Evolutionary conservation across 306 rosid genomes (phyloP).

Genomic region (Cucurbita argyrosperma): DNA sequence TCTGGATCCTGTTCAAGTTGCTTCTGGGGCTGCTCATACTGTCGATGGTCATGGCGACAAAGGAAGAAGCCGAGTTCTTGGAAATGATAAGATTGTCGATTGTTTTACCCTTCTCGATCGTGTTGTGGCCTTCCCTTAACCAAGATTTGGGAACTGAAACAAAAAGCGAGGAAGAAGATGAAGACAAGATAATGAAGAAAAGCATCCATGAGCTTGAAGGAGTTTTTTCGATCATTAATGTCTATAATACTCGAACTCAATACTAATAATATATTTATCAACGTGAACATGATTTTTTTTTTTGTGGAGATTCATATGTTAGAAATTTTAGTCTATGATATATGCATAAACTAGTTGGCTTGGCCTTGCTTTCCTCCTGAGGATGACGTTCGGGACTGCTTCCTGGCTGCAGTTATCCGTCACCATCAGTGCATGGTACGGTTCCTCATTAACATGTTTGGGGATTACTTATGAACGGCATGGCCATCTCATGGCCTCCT

Average conservation of each 20-base stretch:
- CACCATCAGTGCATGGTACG: neutral
- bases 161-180: constrained; percentile 12
- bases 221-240: constrained; percentile 39
- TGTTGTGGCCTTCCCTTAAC: constrained; percentile 44
- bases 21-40: constrained; percentile 91
- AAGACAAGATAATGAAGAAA: constrained; percentile 65
- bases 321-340: no score
- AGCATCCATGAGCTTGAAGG: constrained; percentile 58
- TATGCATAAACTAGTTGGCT: no score
- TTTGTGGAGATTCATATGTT: no score
- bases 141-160: constrained; percentile 31
- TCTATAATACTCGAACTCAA: neutral
- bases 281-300: no score
- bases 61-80: constrained; percentile 83
- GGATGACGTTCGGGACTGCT: neutral
- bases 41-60: constrained; percentile 99
- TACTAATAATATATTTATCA: no score
- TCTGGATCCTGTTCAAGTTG: constrained; percentile 47
- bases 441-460: neutral
- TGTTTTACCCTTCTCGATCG: constrained; percentile 37
- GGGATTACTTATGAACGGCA: neutral
- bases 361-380: constrained; percentile 65
- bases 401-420: neutral
- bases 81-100: constrained; percentile 49
- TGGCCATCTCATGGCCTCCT: neutral